Base-by-base conservation (phyloP, 257 asterid genomes). In the Coffea eugenioides region DNA sequence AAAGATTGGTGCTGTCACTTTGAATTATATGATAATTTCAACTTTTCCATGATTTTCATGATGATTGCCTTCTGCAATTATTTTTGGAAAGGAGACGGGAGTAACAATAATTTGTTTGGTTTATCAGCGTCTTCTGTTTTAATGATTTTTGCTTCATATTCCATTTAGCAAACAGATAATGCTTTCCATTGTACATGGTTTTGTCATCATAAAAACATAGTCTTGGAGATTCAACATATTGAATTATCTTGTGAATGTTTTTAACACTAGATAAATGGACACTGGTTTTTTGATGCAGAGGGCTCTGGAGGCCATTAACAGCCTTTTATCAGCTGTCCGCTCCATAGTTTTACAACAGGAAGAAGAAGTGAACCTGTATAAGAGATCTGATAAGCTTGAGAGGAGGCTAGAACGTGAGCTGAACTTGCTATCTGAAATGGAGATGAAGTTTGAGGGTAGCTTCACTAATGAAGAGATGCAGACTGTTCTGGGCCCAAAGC, bases 291-390 rank as follows among this genome's bases (percentile, higher is more conserved):
- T 71, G 71, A 23, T 83, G 75, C 92, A 93, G 98, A 85, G 88
- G 85, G 94, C 88, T 69, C 84, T 93, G 7, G 96, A 90, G 56
- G 90, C 98, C 79, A 93, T 93, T 52, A 90, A 87, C 82, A 66
- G 87, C 81, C 85, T 92, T 25, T 65, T 89, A 61, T 85, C 94
- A 49, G 85, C 90, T 39, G 87, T 93, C 73, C 88, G 88, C 45
- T 64, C 90, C 73, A 90, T 93, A 66, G 81, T 90, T 14, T 74
- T 83, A 71, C 97, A 91, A 88, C 98, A 89, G 89, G 93, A 88
- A 67, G 92, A 90, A 62, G 97, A 93, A 84, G 80, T 82, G 64
- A 81, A 68, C 66, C 65, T 84, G 74, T 86, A 84, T 27, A 91
- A 84, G 78, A 86, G 90, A 80, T 85, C 86, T 10, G 90, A 89